Evolutionary conservation across 225 moss, liverwort and hornwort genomes (phyloP).

Genomic region (Marchantia paleacea): DNA sequence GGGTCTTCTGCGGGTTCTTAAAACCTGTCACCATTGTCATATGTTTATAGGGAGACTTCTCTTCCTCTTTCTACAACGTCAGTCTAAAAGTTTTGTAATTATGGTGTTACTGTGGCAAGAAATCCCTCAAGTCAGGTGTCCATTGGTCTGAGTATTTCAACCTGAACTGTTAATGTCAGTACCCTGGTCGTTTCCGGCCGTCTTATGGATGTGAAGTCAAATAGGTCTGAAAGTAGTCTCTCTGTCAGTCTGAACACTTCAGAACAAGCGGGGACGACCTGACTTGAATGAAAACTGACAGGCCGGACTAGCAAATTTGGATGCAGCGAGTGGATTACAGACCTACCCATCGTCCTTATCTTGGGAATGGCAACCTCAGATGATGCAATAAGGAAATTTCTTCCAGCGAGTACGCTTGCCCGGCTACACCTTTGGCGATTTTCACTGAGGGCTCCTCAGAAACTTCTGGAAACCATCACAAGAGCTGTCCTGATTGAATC

Average conservation of each 20-base stretch:
- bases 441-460: constrained; percentile 62
- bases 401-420: constrained; percentile 70
- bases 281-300: background rate
- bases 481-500: constrained; percentile 71
- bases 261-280: background rate
- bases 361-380: constrained; percentile 80
- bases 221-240: background rate
- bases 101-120: background rate
- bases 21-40: background rate
- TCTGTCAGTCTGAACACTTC: no score
- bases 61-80: background rate
- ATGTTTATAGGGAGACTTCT: background rate
- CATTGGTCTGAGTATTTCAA: background rate
- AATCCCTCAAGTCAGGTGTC: background rate
- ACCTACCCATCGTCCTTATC: constrained; percentile 77
- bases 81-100: background rate
- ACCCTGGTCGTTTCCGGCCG: no score
- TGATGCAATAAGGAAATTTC: constrained; percentile 61
- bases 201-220: background rate
- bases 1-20: background rate
- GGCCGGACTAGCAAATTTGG: background rate
- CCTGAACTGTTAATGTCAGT: no score
- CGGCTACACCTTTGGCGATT: constrained; percentile 73
- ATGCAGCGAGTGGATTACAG: constrained; percentile 89
- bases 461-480: constrained; percentile 64